These are phyloP conservation scores for Tetracladium maxilliforme DNA, from an alignment of 2,329 filamentous ascomycete species.

Conservation along the genomic window DNA sequence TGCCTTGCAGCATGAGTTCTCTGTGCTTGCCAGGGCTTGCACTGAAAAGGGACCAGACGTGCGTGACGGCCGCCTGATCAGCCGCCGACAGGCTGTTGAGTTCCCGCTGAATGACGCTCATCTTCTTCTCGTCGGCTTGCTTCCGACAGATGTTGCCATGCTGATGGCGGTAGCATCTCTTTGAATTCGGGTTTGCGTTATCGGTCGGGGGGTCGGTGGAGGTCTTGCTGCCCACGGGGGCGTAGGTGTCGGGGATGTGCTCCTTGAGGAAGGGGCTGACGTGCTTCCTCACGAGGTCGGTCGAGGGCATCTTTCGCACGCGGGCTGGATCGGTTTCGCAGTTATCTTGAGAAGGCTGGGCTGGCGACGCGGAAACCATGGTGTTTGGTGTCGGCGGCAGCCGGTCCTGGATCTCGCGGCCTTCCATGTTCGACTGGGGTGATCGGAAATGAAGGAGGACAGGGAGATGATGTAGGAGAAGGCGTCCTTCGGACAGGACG, in stretches of 20 bases:
- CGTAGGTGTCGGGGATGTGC: conserved; percentile 82
- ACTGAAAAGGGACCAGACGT: conserved; percentile 96
- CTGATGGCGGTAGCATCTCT: conserved; percentile 88
- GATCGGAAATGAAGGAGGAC: no score
- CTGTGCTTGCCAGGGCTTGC: conserved; percentile 87
- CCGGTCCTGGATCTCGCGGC: no score
- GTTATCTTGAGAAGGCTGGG: no score
- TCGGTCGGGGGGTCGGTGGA: conserved; percentile 20
- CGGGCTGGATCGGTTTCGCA: no score
- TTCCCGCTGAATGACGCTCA: conserved; percentile 47
- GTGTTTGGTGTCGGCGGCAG: no score
- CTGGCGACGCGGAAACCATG: no score
- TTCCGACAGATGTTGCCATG: conserved; percentile 89
- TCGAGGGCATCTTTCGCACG: no score
- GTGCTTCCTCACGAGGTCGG: no score
- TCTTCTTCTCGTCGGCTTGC: conserved; percentile 87
- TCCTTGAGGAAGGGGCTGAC: conserved; percentile 85
- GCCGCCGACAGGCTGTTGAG: conserved; percentile 66
- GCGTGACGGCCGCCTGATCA: conserved; percentile 90
- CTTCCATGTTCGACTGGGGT: no score
- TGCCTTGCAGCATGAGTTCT: conserved; percentile 91
- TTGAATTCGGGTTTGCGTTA: conserved; percentile 55
- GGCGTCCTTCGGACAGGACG: no score
- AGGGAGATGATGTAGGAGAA: no score
- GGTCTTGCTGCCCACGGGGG: conserved; percentile 49